phyloP scores from a whole-genome alignment of 139 green algal genomes.

The Trebouxia sp. region DNA sequence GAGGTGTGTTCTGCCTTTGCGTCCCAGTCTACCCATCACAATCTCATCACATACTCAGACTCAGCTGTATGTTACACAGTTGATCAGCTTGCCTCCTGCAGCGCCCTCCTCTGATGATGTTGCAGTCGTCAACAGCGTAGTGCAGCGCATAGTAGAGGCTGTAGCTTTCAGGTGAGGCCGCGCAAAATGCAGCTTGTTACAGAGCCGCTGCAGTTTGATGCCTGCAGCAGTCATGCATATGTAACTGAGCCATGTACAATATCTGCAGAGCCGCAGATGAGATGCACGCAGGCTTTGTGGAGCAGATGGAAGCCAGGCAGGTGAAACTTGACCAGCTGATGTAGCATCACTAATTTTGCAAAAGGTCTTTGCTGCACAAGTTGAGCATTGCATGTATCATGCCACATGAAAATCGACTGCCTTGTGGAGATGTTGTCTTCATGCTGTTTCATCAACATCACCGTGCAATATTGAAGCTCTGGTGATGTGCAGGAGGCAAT shows the following conservation, averaged over 20 bases:
- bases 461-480: neutral
- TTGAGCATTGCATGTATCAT: too few relatives aligned
- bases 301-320: neutral
- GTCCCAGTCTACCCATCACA: too few relatives aligned
- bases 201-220: neutral
- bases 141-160: neutral
- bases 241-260: neutral
- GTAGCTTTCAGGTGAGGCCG: neutral
- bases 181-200: too few relatives aligned
- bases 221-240: neutral
- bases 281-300: neutral
- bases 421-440: too few relatives aligned
- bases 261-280: slow-evolving; percentile 3
- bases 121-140: neutral
- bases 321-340: too few relatives aligned
- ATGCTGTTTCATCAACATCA: too few relatives aligned
- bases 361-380: too few relatives aligned
- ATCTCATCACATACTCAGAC: too few relatives aligned
- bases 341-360: too few relatives aligned
- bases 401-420: too few relatives aligned
- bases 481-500: neutral
- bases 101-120: neutral
- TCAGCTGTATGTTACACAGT: neutral
- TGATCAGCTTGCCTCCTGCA: neutral
- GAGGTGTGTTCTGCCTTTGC: too few relatives aligned